A percentile compares a stretch with the other conserved stretches of the same genome.
phyloP scores from a whole-genome alignment of 1,139 yeast species.

The Eremothecium cymbalariae region DNA sequence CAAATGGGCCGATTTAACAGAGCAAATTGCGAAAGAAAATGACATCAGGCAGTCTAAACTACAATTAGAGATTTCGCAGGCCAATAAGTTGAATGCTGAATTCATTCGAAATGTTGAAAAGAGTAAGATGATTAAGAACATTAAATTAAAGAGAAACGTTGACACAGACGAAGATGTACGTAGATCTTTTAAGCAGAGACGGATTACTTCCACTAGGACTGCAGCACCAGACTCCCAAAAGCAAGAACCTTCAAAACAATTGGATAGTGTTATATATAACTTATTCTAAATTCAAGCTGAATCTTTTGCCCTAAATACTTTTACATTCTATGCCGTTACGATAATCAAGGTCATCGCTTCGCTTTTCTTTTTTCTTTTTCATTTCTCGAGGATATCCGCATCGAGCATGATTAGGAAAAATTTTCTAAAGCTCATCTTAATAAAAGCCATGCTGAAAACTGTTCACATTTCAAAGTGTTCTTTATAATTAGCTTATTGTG shows the following conservation, averaged over 20 bases:
- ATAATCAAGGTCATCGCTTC: slow-evolving; percentile 6
- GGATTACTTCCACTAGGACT: slow-evolving; percentile 56
- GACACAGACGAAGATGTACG: slow-evolving; percentile 19
- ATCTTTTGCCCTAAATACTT: slow-evolving; percentile 3
- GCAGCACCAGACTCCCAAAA: slow-evolving; percentile 48
- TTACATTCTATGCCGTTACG: background rate
- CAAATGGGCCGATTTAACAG: slow-evolving; percentile 93
- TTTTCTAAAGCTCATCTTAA: slow-evolving; percentile 5
- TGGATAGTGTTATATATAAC: slow-evolving; percentile 39
- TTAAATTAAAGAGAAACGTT: slow-evolving; percentile 36
- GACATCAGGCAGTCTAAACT: slow-evolving; percentile 83
- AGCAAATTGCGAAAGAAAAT: slow-evolving; percentile 84
- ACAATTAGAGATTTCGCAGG: slow-evolving; percentile 82
- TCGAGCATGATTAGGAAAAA: slow-evolving; percentile 5
- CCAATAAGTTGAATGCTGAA: slow-evolving; percentile 74
- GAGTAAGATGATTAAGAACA: slow-evolving; percentile 69
- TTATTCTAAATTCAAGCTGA: slow-evolving; percentile 26
- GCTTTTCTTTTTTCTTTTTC: slow-evolving; percentile 6
- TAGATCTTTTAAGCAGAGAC: slow-evolving; percentile 55
- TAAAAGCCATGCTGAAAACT: background rate
- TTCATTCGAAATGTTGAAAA: slow-evolving; percentile 79
- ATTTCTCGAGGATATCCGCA: no score
- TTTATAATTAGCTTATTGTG: background rate
- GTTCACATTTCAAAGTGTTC: background rate
- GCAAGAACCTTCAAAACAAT: slow-evolving; percentile 35